Percentiles rank a stretch among this genome's conserved stretches.
phyloP scores from a whole-genome alignment of 2,329 filamentous ascomycete species.

The Pseudogymnoascus sp. region DNA sequence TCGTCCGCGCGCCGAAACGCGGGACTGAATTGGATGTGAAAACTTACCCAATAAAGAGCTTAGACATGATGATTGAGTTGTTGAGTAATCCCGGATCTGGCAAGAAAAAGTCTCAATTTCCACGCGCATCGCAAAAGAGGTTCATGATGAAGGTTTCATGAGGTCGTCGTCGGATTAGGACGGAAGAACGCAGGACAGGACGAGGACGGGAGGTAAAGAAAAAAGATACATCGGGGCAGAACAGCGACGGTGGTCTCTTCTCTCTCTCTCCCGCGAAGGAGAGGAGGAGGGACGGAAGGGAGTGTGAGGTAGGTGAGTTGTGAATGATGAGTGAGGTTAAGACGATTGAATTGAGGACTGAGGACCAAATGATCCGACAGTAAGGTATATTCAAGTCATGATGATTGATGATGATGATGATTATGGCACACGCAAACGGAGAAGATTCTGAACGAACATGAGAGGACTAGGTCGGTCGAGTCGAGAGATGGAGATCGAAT shows the following conservation, averaged over 20 bases:
- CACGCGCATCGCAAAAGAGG: slow-evolving; percentile 28
- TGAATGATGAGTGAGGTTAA: neutral
- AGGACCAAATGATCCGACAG: slow-evolving; percentile 8
- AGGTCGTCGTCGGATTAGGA: slow-evolving; percentile 15
- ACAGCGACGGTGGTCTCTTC: slow-evolving; percentile 13
- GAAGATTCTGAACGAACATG: neutral
- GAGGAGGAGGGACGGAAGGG: slow-evolving; percentile 10
- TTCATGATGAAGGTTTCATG: slow-evolving; percentile 22
- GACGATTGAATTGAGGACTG: slow-evolving; percentile 8
- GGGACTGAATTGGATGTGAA: too few species aligned
- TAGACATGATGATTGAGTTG: slow-evolving; percentile 59
- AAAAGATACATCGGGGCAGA: slow-evolving; percentile 28
- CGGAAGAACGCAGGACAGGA: slow-evolving; percentile 21
- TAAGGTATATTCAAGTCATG: slow-evolving; percentile 12
- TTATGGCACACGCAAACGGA: slow-evolving; percentile 11
- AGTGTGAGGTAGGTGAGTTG: too few species aligned
- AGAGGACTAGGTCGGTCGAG: neutral
- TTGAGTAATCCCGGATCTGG: slow-evolving; percentile 24
- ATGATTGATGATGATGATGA: neutral
- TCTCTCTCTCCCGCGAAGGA: neutral
- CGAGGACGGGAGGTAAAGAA: slow-evolving; percentile 27
- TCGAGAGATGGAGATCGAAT: neutral
- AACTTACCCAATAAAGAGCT: slow-evolving; percentile 87
- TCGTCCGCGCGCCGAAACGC: neutral
- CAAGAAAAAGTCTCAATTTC: slow-evolving; percentile 31